These are phyloP conservation scores for Nidula microcarpa DNA, from an alignment of 768 basidiomycete genomes.

Conservation along the genomic window DNA sequence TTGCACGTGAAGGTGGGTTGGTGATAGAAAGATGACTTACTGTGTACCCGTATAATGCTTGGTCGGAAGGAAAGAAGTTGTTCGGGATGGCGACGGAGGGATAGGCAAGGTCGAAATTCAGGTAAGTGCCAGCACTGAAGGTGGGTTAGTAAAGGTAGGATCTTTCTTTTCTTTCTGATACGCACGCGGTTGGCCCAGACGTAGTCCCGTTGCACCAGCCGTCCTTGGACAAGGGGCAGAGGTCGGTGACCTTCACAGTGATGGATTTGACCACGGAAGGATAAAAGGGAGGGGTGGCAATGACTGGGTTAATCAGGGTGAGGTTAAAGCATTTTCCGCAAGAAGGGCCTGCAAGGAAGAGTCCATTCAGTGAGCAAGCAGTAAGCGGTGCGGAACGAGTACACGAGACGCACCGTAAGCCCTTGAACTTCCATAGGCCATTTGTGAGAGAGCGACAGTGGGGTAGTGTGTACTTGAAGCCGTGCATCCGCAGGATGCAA, in stretches of 20 bases:
- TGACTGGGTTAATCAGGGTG: slow-evolving; percentile 67
- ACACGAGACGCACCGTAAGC: slow-evolving; percentile 43
- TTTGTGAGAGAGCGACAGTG: slow-evolving; percentile 76
- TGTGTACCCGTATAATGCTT: slow-evolving; percentile 58
- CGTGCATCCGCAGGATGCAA: slow-evolving; percentile 79
- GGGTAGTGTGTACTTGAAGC: slow-evolving; percentile 66
- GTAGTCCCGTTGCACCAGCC: slow-evolving; percentile 75
- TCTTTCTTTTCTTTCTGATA: not conserved
- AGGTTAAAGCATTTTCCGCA: slow-evolving; percentile 82
- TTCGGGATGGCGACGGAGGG: slow-evolving; percentile 68
- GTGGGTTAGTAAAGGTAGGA: not conserved
- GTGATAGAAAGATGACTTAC: slow-evolving; percentile 12
- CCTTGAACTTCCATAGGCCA: slow-evolving; percentile 75
- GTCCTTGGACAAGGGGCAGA: slow-evolving; percentile 60
- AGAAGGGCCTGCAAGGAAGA: slow-evolving; percentile 45
- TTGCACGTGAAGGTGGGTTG: not conserved
- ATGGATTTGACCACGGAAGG: slow-evolving; percentile 58
- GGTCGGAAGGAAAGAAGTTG: slow-evolving; percentile 75
- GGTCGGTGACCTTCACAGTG: slow-evolving; percentile 76
- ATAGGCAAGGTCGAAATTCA: slow-evolving; percentile 84
- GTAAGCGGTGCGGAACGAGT: slow-evolving; percentile 1
- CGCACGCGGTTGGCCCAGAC: slow-evolving; percentile 61
- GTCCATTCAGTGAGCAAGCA: not conserved
- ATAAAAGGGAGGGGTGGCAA: slow-evolving; percentile 65
- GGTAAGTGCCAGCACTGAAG: slow-evolving; percentile 57